phyloP scores from a whole-genome alignment of 176 grass and related monocot genomes.

The Typha latifolia region DNA sequence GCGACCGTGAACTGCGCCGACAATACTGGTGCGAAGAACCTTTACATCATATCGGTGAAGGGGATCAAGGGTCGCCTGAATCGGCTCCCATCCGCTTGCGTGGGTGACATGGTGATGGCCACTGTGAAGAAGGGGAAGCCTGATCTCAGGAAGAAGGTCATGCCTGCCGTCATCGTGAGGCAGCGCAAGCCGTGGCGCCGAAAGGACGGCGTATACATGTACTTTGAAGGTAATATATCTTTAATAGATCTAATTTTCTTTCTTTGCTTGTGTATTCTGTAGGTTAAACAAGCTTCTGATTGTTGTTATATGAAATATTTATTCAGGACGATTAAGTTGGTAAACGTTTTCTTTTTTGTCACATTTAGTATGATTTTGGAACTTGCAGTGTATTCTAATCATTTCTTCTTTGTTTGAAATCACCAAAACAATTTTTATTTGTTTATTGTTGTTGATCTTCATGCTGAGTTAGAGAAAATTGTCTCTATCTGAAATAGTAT shows the following conservation, averaged over 20 bases:
- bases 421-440: too few relatives aligned
- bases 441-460: too few relatives aligned
- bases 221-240: conserved; percentile 43
- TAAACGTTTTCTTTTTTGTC: too few relatives aligned
- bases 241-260: background rate
- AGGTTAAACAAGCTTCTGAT: background rate
- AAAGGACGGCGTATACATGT: conserved; percentile 69
- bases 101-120: conserved; percentile 75
- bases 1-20: too few relatives aligned
- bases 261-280: background rate
- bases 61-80: conserved; percentile 54
- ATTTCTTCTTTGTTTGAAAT: too few relatives aligned
- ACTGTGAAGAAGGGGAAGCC: conserved; percentile 63
- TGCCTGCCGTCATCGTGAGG: conserved; percentile 58
- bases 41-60: too few relatives aligned
- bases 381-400: too few relatives aligned
- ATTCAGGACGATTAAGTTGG: too few relatives aligned
- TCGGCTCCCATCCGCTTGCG: conserved; percentile 50
- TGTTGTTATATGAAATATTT: background rate
- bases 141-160: conserved; percentile 57
- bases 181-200: conserved; percentile 41
- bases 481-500: too few relatives aligned
- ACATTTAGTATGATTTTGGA: too few relatives aligned
- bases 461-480: too few relatives aligned
- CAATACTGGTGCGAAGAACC: too few relatives aligned